Evolutionary conservation across 31 red algal genomes (phyloP), one percentile per base, ranked within the genome.

Genomic region (Odonthalia washingtoniensis): DNA sequence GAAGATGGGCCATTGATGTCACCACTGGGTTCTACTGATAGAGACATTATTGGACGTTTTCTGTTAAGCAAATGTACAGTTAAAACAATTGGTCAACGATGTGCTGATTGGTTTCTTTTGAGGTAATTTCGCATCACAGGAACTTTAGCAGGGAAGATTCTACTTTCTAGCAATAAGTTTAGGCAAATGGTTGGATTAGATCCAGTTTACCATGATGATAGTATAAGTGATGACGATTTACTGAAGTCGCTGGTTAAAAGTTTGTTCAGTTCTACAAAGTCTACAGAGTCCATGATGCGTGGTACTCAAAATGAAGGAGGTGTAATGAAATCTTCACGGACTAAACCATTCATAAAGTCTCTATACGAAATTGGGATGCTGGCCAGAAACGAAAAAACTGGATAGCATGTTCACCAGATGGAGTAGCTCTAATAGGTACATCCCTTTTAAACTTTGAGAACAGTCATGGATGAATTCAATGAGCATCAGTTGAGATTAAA

Each of bases 201-300:
- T n/a, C n/a, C n/a, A n/a, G n/a, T n/a, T n/a, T n/a, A n/a, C 30
- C 38, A n/a, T n/a, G n/a, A n/a, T n/a, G n/a, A n/a, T n/a, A n/a
- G n/a, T n/a, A n/a, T n/a, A n/a, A n/a, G n/a, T n/a, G n/a, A n/a
- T n/a, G n/a, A n/a, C n/a, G n/a, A n/a, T n/a, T n/a, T n/a, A n/a
- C n/a, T n/a, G n/a, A n/a, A n/a, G n/a, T n/a, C n/a, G n/a, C n/a
- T n/a, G n/a, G n/a, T n/a, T n/a, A n/a, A n/a, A n/a, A n/a, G n/a
- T n/a, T n/a, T n/a, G n/a, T n/a, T n/a, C n/a, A n/a, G n/a, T n/a
- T n/a, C n/a, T n/a, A n/a, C n/a, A n/a, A n/a, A n/a, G n/a, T n/a
- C n/a, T n/a, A n/a, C n/a, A n/a, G n/a, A n/a, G 42, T 5, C 68
- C 18, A 87, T 87, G 83, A 87, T 64, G 70, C 83, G 83, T 5